phyloP scores from a whole-genome alignment of 768 basidiomycete species.

The Sporobolomyces roseus region DNA sequence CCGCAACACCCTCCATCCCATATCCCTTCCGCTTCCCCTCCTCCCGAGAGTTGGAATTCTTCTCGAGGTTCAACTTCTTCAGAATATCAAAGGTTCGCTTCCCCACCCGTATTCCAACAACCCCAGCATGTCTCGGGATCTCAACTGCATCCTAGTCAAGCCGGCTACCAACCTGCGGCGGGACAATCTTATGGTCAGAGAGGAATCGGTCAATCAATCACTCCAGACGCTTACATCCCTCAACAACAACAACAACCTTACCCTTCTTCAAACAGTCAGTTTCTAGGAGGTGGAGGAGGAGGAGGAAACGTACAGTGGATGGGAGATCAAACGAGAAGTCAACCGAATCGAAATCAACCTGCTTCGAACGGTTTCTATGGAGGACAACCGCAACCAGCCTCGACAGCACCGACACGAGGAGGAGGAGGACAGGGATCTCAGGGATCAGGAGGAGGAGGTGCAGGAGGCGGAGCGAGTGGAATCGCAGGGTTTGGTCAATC shows the following conservation, averaged over 20 bases:
- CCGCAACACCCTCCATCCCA: conserved; percentile 76
- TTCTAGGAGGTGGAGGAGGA: not conserved
- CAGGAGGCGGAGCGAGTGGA: not conserved
- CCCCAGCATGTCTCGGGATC: too few species aligned
- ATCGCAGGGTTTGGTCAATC: conserved; percentile 15
- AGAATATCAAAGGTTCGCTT: conserved; percentile 43
- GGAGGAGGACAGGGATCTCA: not conserved
- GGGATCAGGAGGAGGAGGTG: conserved; percentile 1
- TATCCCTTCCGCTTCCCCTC: conserved; percentile 68
- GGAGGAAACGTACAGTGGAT: not conserved
- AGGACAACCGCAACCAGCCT: too few species aligned
- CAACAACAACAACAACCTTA: not conserved
- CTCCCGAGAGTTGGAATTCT: conserved; percentile 57
- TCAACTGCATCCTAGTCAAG: not conserved
- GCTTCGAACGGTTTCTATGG: too few species aligned
- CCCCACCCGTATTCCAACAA: too few species aligned
- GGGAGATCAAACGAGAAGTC: too few species aligned
- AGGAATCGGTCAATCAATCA: too few species aligned
- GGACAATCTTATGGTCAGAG: too few species aligned
- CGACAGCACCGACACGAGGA: too few species aligned
- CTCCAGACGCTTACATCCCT: conserved; percentile 29
- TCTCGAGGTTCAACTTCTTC: conserved; percentile 41
- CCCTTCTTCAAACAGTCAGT: too few species aligned
- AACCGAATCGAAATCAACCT: not conserved
- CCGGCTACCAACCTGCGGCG: too few species aligned